Evolutionary conservation across 805 yeast species (phyloP).

Genomic region (Saitoella complicata): DNA sequence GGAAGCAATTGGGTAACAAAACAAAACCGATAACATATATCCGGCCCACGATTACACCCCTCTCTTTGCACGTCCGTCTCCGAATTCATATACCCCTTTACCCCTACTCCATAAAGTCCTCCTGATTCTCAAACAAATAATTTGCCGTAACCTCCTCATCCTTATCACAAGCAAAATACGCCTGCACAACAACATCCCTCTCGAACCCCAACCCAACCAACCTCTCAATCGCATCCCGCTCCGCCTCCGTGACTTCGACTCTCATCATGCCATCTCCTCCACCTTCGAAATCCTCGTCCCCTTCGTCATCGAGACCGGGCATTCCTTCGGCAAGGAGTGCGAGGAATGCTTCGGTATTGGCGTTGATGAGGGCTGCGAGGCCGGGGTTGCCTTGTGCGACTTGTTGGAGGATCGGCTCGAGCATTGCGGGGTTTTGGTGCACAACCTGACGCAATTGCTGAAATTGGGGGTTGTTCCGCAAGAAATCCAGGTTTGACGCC

Average conservation of each 20-base stretch:
- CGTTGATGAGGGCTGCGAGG: conserved; percentile 37
- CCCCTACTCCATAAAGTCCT: too few relatives aligned
- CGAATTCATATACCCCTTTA: too few relatives aligned
- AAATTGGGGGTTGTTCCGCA: conserved; percentile 24
- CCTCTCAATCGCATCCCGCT: conserved; percentile 75
- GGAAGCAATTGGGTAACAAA: too few relatives aligned
- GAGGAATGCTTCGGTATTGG: conserved; percentile 77
- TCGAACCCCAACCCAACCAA: conserved; percentile 89
- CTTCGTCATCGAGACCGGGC: conserved; percentile 6
- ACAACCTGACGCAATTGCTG: conserved; percentile 58
- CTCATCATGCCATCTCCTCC: conserved; percentile 28
- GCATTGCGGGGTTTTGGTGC: conserved; percentile 72
- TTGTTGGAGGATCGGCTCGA: conserved; percentile 71
- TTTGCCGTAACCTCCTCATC: conserved; percentile 95
- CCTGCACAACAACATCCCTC: conserved; percentile 72
- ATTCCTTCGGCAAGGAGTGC: conserved; percentile 34
- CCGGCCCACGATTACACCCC: too few relatives aligned
- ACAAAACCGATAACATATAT: too few relatives aligned
- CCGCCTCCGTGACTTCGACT: conserved; percentile 59
- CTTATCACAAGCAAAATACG: conserved; percentile 94
- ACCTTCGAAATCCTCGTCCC: conserved; percentile 33
- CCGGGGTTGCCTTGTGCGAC: conserved; percentile 72
- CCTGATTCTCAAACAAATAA: conserved; percentile 42
- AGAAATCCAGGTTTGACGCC: conserved; percentile 29
- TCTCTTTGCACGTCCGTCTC: too few relatives aligned